phyloP scores from a whole-genome alignment of 1,284 basidiomycete species.

The Hemileia vastatrix region DNA sequence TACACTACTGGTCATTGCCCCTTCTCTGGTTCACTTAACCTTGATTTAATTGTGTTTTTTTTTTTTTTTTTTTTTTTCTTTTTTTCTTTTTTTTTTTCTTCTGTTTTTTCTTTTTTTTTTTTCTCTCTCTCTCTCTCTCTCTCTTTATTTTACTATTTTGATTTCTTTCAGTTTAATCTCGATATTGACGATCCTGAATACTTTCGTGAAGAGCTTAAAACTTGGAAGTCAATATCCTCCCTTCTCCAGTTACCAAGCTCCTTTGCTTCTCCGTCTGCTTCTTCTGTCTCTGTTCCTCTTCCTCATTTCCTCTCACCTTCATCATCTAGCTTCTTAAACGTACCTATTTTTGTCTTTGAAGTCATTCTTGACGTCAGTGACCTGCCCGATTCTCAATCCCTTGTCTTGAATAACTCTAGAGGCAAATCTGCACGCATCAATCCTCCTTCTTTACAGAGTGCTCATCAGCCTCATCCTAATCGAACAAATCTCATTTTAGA shows the following conservation, averaged over 20 bases:
- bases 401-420: background rate
- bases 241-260: background rate
- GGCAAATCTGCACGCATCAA: no score
- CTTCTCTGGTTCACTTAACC: no score
- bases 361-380: constrained; percentile 12
- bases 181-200: constrained; percentile 13
- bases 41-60: no score
- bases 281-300: constrained; percentile 2
- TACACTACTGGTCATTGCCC: no score
- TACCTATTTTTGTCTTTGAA: constrained; percentile 14
- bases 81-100: background rate
- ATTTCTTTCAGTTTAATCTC: constrained; percentile 16
- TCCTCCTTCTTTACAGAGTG: no score
- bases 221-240: constrained; percentile 17
- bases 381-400: constrained; percentile 4
- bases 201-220: constrained; percentile 18
- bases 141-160: background rate
- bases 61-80: background rate
- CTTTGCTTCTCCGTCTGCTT: background rate
- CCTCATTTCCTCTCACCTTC: background rate
- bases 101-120: background rate
- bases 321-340: background rate
- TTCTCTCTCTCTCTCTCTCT: background rate
- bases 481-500: constrained; percentile 17
- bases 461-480: background rate